These are phyloP conservation scores for Nepenthes mirabilis DNA, from an alignment of 148 eudicot genomes.

Conservation along the genomic window DNA sequence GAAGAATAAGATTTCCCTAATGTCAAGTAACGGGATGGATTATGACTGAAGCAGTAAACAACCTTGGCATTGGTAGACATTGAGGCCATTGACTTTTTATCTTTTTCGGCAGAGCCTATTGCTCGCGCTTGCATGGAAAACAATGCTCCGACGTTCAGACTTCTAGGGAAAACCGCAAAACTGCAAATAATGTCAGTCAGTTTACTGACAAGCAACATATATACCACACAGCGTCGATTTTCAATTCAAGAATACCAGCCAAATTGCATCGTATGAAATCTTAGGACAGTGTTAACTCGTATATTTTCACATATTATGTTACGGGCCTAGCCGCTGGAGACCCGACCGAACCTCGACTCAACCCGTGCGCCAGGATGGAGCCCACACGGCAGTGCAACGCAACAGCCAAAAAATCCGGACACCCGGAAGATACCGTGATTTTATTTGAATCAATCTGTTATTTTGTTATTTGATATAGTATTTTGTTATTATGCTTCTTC, in stretches of 20 bases:
- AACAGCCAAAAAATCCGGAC: no score
- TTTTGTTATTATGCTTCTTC: no score
- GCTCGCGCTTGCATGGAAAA: constrained; percentile 13
- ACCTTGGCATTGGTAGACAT: constrained; percentile 9
- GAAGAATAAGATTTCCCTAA: neutral
- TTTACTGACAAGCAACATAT: neutral
- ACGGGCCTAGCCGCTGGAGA: no score
- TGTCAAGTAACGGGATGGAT: constrained; percentile 2
- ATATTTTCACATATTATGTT: no score
- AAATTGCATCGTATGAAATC: no score
- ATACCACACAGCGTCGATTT: neutral
- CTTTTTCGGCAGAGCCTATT: constrained; percentile 22
- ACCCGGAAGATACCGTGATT: no score
- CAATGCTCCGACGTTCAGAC: constrained; percentile 10
- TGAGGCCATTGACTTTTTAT: constrained; percentile 6
- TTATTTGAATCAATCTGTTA: no score
- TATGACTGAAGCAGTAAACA: constrained; percentile 11
- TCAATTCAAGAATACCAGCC: neutral
- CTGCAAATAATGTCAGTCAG: constrained; percentile 18
- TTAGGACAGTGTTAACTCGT: no score
- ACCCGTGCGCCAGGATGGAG: no score
- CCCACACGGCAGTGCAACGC: no score
- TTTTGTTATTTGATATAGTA: no score
- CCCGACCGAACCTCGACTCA: no score
- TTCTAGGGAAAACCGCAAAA: constrained; percentile 24